Base-by-base conservation (phyloP, 768 basidiomycete genomes). In the Termitomyces sp. region DNA sequence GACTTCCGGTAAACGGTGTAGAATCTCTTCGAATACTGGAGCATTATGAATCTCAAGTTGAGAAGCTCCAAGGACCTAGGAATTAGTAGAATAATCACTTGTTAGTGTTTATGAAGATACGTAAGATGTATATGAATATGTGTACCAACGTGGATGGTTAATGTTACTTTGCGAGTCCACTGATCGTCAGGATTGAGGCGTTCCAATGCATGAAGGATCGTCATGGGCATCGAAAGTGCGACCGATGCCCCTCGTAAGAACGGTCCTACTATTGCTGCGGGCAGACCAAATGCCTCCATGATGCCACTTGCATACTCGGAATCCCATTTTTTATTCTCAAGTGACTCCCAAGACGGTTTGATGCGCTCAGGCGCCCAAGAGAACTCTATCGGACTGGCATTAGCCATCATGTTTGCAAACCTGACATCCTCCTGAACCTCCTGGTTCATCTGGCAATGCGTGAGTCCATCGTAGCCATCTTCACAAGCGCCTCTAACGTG, bases 11-110 rank as follows among this genome's bases (percentile, higher is more conserved):
- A 71, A 59, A 32, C 72, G 66, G 55, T 74, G 72, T 8, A 74
- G 50, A n/a, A 73, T 68, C 51, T 73, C 72, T 55, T 74, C 73
- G 54, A 74, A 73, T 0, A 66, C 52, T 18, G 57, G 44, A 3
- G 60, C 59, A 48, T 60, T 44, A 35, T 50, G 20, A 14, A 68
- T 30, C 44, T 73, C 71, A 14, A 59, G 59, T 13, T 66, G 36
- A 20, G 60, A 57, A 8, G 71, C 66, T 0, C 72, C 72, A 8
- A 73, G 53, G 2, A 73, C 55, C 71, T 73, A 30, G 18, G 10
- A n/a, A 48, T 32, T n/a, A n/a, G 18, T 7, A 0, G 8, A 7
- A 16, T 9, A 9, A 40, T 40, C 7, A n/a, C 46, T 30, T 30
- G 24, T 46, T 3, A 28, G 45, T 28, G 3, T 8, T 46, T 26